These are phyloP conservation scores for Sanguinoderma infundibulare DNA, from an alignment of 1,284 basidiomycete genomes.

Conservation along the genomic window DNA sequence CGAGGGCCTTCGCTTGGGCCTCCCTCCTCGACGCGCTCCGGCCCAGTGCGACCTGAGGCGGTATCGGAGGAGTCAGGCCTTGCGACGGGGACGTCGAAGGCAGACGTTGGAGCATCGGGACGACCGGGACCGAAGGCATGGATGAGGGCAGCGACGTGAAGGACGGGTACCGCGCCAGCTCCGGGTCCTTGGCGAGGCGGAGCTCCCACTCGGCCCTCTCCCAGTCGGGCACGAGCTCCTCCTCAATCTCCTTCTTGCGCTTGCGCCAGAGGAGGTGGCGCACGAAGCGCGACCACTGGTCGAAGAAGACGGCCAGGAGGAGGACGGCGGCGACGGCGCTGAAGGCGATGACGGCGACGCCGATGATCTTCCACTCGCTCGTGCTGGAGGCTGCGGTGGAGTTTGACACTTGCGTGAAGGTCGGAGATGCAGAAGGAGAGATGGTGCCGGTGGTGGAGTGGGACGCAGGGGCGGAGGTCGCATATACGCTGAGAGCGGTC, in stretches of 20 bases:
- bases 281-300: constrained; percentile 65
- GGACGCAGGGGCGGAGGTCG: neutral
- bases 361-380: constrained; percentile 66
- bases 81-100: neutral
- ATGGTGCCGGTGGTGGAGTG: too few species aligned
- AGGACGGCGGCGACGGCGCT: constrained; percentile 56
- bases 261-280: constrained; percentile 49
- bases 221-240: constrained; percentile 68
- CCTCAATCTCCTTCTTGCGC: constrained; percentile 38
- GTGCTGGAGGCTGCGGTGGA: constrained; percentile 13
- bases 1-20: neutral
- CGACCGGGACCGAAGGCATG: constrained; percentile 7
- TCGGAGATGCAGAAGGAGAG: neutral
- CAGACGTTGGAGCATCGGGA: constrained; percentile 5
- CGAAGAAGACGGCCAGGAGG: constrained; percentile 64
- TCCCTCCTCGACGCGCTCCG: constrained; percentile 2
- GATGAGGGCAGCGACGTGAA: constrained; percentile 27
- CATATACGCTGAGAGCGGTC: neutral
- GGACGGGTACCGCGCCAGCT: constrained; percentile 35
- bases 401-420: constrained; percentile 1
- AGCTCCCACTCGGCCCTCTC: constrained; percentile 62
- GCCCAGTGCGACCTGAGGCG: neutral
- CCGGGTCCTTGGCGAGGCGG: constrained; percentile 46
- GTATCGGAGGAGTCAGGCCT: neutral
- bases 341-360: constrained; percentile 63